Evolutionary conservation across 495 filamentous ascomycete genomes (phyloP), one percentile per base, ranked within the genome.

Genomic region (Elaphomyces granulatus): DNA sequence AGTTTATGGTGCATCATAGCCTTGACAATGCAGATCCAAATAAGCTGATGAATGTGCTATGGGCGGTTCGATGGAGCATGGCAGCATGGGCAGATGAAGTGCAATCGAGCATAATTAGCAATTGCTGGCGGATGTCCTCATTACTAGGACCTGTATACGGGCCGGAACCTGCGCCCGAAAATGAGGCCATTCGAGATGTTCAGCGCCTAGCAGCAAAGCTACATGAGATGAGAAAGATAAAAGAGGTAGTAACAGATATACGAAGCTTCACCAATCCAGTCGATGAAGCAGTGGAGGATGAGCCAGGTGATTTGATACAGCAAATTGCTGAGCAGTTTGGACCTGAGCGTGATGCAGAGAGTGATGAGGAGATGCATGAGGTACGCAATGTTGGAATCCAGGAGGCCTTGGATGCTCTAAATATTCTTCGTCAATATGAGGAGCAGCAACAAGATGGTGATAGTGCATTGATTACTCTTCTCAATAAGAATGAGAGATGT

Each of bases 21-120:
- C 36, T 36, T n/a, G 6, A 21, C 33, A 34, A 20, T 14, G 28
- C 21, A 14, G 34, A 41, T 44, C 52, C 45, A 34, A 23, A 38
- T 17, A 30, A 16, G 8, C 43, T 38, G 20, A 51, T 53, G 39
- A 47, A 14, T 9, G 23, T 53, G 7, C 33, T 55, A 15, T 14
- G 41, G 20, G 50, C 47, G 17, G 34, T 55, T 15, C 41, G 40
- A 17, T 45, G 47, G 40, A 39, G 23, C 1, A 44, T 49, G 18
- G 20, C 26, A 1, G 47, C 42, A 4, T 57, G 47, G 52, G n/a
- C n/a, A n/a, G n/a, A n/a, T n/a, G n/a, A n/a, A n/a, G n/a, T n/a
- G n/a, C n/a, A n/a, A n/a, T n/a, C n/a, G n/a, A n/a, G n/a, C n/a
- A n/a, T n/a, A n/a, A n/a, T n/a, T n/a, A n/a, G n/a, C n/a, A n/a